Evolutionary conservation across 768 basidiomycete genomes (phyloP), one percentile per base, ranked within the genome.

Genomic region (Serendipita sp.): DNA sequence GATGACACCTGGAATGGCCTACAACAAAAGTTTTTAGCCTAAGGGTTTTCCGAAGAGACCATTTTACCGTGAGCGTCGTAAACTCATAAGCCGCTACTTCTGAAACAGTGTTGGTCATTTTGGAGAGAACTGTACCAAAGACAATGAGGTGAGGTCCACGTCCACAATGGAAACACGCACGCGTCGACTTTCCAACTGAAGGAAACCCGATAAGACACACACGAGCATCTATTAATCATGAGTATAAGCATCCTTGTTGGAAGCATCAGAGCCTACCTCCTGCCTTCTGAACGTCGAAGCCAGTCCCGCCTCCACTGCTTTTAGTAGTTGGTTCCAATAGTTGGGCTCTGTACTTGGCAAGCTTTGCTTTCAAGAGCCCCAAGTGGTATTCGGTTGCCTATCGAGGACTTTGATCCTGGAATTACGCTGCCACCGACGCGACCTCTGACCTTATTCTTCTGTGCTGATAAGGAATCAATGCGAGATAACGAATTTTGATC

Each of bases 1-100:
- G 16, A 98, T 83, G 2, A 98, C 96, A 58, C 96, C 96, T 41
- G 96, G 95, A 67, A 99, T 98, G 8, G 96, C 95, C 85, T 90
- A 32, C 3, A 56, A 45, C 58, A 56, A 16, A 60, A 18, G 65
- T 46, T 38, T 41, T 41, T 41, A 7, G 16, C 60, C 30, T 18
- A 45, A 67, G 10, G 34, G 65, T 45, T 44, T 18, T 30, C 60
- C 13, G 13, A 51, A 45, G 60, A 32, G 5, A 35, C 72, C 80
- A 68, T 7, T 5, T 41, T 70, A 87, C 89, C 8, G 89, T 90
- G 37, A 95, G 80, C 2, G 91, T 95, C 2, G 93, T 96, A 75
- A 96, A 97, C 73, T 97, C 94, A 71, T 96, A 97, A 10, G 92
- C 89, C 13, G 94, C 96, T 0, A 88, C 77, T 70, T 88, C 88